Evolutionary conservation across 257 asterid species (phyloP), one percentile per base, ranked within the genome.

Genomic region (Jaltomata sinuosa): DNA sequence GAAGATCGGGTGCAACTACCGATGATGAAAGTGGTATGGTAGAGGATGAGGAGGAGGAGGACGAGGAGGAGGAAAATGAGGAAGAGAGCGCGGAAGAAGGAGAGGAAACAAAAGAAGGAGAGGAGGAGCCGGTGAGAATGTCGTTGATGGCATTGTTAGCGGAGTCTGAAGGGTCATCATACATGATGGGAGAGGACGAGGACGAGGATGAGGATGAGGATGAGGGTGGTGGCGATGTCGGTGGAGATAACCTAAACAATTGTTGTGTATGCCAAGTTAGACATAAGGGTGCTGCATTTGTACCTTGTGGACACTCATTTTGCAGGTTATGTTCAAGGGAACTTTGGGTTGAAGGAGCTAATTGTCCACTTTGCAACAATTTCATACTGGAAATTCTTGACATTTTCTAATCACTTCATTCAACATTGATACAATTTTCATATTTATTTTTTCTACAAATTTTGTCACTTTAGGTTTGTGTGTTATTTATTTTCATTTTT

Each of bases 251-350:
- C 3, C 85, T 86, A 83, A 79, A 57, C 25, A 89, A 65, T 50
- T 95, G 99, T 78, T 92, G 99, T 61, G 95, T 94, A 0, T 96
- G 99, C 55, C 92, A 93, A 97, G 96, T 94, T 49, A 89, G 97
- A 93, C 98, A 93, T 71, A 96, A 91, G 61, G 99, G 99, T 29
- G 85, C 95, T 36, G 96, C 97, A 29, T 94, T 93, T 83, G 91
- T 91, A n/a, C 98, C 95, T 0, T 95, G 99, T 40, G 98, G 99
- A 2, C 99, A 95, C 76, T 93, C 99, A 1, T 97, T 95, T 76
- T 97, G 99, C 88, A 82, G 99, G 89, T 78, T 93, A 21, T 94
- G 98, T 74, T 96, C 96, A 0, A 72, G 96, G 74, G 96, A 93
- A 88, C 89, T 93, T 83, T 89, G 92, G 89, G 93, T 90, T 32